Evolutionary conservation across 257 asterid species (phyloP), one percentile per base, ranked within the genome.

Genomic region (Lantana camara): DNA sequence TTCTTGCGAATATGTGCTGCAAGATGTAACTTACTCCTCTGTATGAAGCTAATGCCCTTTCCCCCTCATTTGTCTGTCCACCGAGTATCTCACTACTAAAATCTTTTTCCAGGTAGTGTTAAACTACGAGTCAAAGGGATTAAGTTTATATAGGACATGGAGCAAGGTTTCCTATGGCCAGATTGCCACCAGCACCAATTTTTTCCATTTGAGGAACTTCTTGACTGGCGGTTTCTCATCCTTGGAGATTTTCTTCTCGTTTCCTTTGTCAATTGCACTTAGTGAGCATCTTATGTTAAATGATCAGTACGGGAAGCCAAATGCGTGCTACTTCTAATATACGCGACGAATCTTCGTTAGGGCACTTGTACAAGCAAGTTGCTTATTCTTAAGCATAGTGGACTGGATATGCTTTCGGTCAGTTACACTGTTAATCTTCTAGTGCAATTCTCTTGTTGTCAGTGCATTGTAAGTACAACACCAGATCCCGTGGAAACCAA

Each of bases 201-300:
- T 67, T 81, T 82, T 58, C 79, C 86, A 64, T 82, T 91, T 80
- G 94, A 86, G 75, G 87, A 88, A 78, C 89, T 80, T 72, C 95
- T 84, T 66, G 95, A 86, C 73, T 83, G 96, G 95, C 84, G 77
- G 75, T 85, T 82, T 75, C 86, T 84, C 83, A 70, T 71, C 79
- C 72, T 62, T 71, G 94, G 89, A 74, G 80, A 84, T 77, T 84
- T 65, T 71, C 82, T 77, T 76, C 85, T 86, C 71, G 84, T 84
- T 84, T 84, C 94, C 80, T 88, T 84, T 74, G 84, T 84, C 90
- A 84, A 86, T 80, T 84, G 85, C 86, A 88, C 96, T 58, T 88
- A 88, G 88, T 77, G 75, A 73, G 60, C 84, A 72, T 52, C 79
- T 67, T 66, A 63, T 73, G 57, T 44, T 73, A 57, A 79, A 69